These are phyloP conservation scores for Thielaviopsis musarum DNA, from an alignment of 2,329 filamentous ascomycete species.

Conservation along the genomic window DNA sequence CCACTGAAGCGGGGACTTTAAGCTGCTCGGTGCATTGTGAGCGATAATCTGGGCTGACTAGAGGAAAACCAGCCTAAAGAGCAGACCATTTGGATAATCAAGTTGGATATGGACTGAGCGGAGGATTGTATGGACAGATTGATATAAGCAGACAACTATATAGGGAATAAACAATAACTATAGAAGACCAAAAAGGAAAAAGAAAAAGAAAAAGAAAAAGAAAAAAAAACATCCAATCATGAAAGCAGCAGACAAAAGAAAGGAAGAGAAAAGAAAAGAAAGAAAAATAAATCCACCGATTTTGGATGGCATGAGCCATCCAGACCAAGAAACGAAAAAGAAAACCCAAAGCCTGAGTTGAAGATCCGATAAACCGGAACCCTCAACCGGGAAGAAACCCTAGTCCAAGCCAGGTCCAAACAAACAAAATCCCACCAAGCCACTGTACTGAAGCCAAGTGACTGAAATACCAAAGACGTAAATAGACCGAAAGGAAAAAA, in stretches of 20 bases:
- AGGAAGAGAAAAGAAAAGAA: neutral
- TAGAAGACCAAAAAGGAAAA: constrained; percentile 12
- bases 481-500: neutral
- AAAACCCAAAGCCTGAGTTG: constrained; percentile 4
- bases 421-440: neutral
- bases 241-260: neutral
- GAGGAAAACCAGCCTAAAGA: neutral
- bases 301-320: too few relatives aligned
- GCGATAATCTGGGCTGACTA: neutral
- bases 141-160: neutral
- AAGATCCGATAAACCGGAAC: too few relatives aligned
- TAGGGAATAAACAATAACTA: neutral
- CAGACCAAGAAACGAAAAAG: too few relatives aligned
- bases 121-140: neutral
- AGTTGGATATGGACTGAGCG: neutral
- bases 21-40: neutral
- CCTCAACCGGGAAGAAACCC: too few relatives aligned
- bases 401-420: too few relatives aligned
- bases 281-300: too few relatives aligned
- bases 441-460: neutral
- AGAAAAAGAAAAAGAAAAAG: constrained; percentile 12
- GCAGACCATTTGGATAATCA: neutral
- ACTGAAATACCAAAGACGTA: neutral
- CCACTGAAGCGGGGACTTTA: neutral
- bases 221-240: constrained; percentile 10